A percentile compares a stretch with the other conserved stretches of the same genome.
Evolutionary conservation across 2,329 filamentous ascomycete species (phyloP).

Genomic region (Aureobasidium namibiae): DNA sequence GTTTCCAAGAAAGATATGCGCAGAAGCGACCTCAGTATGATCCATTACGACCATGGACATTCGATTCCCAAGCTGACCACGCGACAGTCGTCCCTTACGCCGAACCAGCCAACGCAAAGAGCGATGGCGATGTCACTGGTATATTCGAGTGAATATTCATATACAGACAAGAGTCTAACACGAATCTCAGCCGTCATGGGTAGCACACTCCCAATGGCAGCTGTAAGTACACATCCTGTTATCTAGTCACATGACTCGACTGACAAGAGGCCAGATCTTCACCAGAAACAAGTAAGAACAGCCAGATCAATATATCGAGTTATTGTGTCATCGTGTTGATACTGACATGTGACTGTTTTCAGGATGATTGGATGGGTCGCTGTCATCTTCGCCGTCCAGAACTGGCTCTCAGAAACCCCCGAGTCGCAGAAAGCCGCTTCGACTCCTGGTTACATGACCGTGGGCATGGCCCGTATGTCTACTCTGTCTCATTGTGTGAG

Average conservation of each 20-base stretch:
- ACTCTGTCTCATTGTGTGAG: not conserved
- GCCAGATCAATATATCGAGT: not conserved
- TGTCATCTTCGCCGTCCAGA: slow-evolving; percentile 65
- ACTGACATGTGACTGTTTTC: slow-evolving; percentile 13
- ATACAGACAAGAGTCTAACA: slow-evolving; percentile 17
- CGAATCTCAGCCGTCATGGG: slow-evolving; percentile 47
- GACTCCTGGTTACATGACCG: slow-evolving; percentile 66
- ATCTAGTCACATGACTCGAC: slow-evolving; percentile 19
- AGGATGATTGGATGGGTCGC: slow-evolving; percentile 63
- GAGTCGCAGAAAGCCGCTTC: slow-evolving; percentile 54
- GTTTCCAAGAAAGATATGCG: slow-evolving; percentile 68
- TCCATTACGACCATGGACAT: slow-evolving; percentile 8
- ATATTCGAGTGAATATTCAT: slow-evolving; percentile 29
- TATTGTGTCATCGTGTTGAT: not conserved
- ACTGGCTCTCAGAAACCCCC: slow-evolving; percentile 68
- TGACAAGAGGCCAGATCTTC: slow-evolving; percentile 56
- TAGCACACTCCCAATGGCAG: slow-evolving; percentile 88
- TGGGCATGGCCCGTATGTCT: slow-evolving; percentile 67
- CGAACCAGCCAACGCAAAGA: slow-evolving; percentile 59
- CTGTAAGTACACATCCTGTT: slow-evolving; percentile 39
- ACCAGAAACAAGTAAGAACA: slow-evolving; percentile 68
- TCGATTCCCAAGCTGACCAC: slow-evolving; percentile 9
- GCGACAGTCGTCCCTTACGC: slow-evolving; percentile 79
- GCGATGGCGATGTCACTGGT: slow-evolving; percentile 61
- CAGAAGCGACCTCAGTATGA: slow-evolving; percentile 61